Evolutionary conservation across 176 grass and related monocot genomes (phyloP).

Genomic region (Guadua angustifolia): DNA sequence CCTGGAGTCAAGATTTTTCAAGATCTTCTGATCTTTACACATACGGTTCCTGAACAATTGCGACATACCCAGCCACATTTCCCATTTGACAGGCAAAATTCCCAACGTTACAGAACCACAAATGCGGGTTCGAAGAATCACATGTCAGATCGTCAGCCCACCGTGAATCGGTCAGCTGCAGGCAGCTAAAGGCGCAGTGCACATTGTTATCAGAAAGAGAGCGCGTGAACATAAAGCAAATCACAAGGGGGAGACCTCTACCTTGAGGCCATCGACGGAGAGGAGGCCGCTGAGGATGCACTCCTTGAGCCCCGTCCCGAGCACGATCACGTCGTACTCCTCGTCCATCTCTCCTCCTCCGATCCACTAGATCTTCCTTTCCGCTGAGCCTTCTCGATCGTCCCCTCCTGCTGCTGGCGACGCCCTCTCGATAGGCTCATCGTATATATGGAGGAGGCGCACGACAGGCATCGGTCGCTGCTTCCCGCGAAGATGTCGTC

Average conservation of each 20-base stretch:
- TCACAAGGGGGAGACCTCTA: slow-evolving; percentile 21
- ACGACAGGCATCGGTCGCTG: background rate
- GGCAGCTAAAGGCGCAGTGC: too few species aligned
- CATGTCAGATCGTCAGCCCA: background rate
- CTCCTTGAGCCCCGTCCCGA: slow-evolving; percentile 94
- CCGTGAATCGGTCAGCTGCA: too few species aligned
- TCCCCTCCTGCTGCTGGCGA: background rate
- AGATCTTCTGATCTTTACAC: background rate
- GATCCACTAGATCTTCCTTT: background rate
- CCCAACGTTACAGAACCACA: background rate
- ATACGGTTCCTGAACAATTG: background rate
- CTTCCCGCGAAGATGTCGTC: slow-evolving; percentile 18
- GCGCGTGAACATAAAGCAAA: background rate
- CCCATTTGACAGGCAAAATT: background rate
- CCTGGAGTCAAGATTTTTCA: background rate
- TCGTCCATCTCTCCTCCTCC: slow-evolving; percentile 73
- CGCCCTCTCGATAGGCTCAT: background rate
- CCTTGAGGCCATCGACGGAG: slow-evolving; percentile 97
- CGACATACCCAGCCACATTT: slow-evolving; percentile 10
- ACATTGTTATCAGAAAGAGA: background rate
- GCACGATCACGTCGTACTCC: slow-evolving; percentile 93
- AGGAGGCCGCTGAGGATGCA: slow-evolving; percentile 98
- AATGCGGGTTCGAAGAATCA: background rate
- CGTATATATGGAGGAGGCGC: slow-evolving; percentile 25
- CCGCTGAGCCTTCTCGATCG: background rate